Percentiles rank a stretch among this genome's conserved stretches.
Evolutionary conservation across 805 yeast species (phyloP).

Genomic region (Candida nonsorbophila): DNA sequence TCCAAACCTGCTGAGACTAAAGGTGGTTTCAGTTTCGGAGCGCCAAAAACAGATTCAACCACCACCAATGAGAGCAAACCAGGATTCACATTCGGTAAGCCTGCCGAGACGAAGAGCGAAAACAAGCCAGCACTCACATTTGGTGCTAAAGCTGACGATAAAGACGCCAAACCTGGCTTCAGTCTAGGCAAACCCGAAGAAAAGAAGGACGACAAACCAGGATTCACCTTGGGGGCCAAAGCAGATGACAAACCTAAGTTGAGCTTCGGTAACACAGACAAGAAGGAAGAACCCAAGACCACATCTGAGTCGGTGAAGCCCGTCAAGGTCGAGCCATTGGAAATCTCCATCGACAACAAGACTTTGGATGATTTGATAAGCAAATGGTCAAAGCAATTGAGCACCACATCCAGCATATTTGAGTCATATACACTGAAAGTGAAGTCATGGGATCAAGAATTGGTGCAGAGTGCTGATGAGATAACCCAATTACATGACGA

Average conservation of each 20-base stretch:
- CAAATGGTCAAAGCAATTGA: conserved; percentile 86
- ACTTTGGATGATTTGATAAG: conserved; percentile 88
- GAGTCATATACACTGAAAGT: conserved; percentile 69
- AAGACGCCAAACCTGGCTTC: conserved; percentile 10
- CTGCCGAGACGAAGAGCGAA: no score
- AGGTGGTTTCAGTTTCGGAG: conserved; percentile 5
- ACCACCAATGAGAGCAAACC: no score
- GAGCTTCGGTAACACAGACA: conserved; percentile 9
- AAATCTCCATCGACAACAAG: conserved; percentile 79
- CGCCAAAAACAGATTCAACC: no score
- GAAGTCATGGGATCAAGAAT: conserved; percentile 77
- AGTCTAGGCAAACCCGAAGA: conserved; percentile 7
- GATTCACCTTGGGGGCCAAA: conserved; percentile 10
- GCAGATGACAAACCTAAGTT: conserved; percentile 9
- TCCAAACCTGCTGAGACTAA: conserved; percentile 7
- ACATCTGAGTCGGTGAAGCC: conserved; percentile 31
- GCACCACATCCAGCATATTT: conserved; percentile 69
- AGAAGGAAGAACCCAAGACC: conserved; percentile 1
- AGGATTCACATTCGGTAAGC: no score
- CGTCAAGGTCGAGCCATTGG: conserved; percentile 58
- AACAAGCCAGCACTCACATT: conserved; percentile 9
- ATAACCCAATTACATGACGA: conserved; percentile 73
- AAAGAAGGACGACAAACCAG: conserved; percentile 12
- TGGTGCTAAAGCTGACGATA: conserved; percentile 12
- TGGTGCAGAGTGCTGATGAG: conserved; percentile 82